Evolutionary conservation across 2,329 filamentous ascomycete species (phyloP), one percentile per base, ranked within the genome.

Genomic region (Fusarium euwallaceae): DNA sequence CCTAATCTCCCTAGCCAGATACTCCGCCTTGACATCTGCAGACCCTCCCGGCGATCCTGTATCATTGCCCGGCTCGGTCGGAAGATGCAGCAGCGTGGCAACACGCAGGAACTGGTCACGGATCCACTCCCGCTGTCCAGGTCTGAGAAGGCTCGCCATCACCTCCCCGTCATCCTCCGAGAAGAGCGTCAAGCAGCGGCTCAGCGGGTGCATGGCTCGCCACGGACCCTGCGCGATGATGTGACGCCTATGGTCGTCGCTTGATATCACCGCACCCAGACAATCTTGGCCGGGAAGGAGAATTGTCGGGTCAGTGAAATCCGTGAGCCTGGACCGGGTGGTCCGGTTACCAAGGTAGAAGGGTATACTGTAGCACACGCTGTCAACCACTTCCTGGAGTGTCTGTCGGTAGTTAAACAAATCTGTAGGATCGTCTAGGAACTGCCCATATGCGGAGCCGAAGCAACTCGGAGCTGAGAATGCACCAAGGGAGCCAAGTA

Each of bases 101-200:
- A 58, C 53, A 16, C 53, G 53, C 9, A 58, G 53, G 20, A 58
- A 58, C 29, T 58, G 53, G 27, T 58, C 53, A 4, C 53, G 53
- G 11, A 58, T 58, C 53, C 53, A 58, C 29, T 58, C 53, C n/a
- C 29, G 53, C 53, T 58, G 53, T 37, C 53, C 53, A 24, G 53
- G n/a, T 5, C 27, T 22, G 5, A 58, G 53, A 24, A 58, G 53
- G 17, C 53, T 58, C n/a, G n/a, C 29, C 10, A 37, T 34, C 53
- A 20, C 11, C 32, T 58, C 32, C 12, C n/a, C n/a, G 32, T 58
- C 27, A 37, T 58, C 53, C 5, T 58, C 29, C 29, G 32, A 32
- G 53, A 58, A 58, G 17, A 58, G 29, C 1, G 27, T 58, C n/a
- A 58, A 20, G 2, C 29, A 34, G 11, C 32, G 29, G n/a, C 53